Base-by-base conservation (phyloP, 2,329 filamentous ascomycete species). In the Sporothrix pallida region DNA sequence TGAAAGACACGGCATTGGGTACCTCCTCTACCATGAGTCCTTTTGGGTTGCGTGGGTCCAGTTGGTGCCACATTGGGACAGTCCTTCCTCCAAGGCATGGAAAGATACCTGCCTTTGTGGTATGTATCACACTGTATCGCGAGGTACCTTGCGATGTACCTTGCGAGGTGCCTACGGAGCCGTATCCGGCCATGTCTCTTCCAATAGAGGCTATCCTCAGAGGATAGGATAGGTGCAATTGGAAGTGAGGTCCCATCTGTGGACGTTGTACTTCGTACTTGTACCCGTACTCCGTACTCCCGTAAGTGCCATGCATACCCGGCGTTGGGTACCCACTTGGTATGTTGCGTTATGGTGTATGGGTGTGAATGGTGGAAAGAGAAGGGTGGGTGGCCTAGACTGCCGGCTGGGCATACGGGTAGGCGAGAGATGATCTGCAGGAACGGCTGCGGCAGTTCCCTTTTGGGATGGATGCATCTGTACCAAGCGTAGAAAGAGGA, bases 1-100 rank as follows among this genome's bases (percentile, higher is more conserved):
- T 13, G 42, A 20, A 65, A 65, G 62, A 48, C 62, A 65, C 42
- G n/a, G 62, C n/a, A n/a, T 26, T 48, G n/a, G 42, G 26, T 42
- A 26, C 20, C n/a, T 56, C 52, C 52, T 23, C 62, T 46, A n/a
- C 42, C 62, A 65, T 65, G 62, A n/a, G 62, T 26, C 62, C 42
- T 26, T 48, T 65, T 13, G 12, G 10, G 62, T 12, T 3, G 62
- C n/a, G 42, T 65, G 37, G 31, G 58, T 20, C 31, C 17, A 3
- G 15, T 44, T 37, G 58, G 37, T 63, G 31, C 23, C 56, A 60
- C 15, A 58, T 52, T n/a, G n/a, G 52, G n/a, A 26, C n/a, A 10
- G 8, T 23, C 2, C n/a, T 13, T 12, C 23, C 56, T 63, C 58
- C 13, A 44, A 9, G 58, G 31, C 31, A n/a, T 63, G 58, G 58